phyloP scores from a whole-genome alignment of 176 grass and related monocot species.

The Carex myosuroides region DNA sequence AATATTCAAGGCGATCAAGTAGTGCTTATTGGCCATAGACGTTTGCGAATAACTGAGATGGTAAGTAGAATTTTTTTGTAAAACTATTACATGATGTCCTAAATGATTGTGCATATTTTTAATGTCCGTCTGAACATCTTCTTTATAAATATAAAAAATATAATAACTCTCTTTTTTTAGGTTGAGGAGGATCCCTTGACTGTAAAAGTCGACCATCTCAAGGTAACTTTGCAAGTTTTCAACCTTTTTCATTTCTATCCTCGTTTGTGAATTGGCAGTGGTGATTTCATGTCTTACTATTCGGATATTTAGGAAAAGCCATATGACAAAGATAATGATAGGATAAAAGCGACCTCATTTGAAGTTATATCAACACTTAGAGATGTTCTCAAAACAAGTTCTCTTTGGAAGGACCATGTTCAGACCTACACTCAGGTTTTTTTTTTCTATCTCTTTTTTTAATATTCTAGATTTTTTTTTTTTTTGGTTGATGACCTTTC shows the following conservation, averaged over 20 bases:
- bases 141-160: background rate
- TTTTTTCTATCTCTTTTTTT: background rate
- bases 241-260: constrained; percentile 10
- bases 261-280: constrained; percentile 2
- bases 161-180: constrained; percentile 30
- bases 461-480: background rate
- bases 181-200: constrained; percentile 93
- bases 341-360: constrained; percentile 93
- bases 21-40: constrained; percentile 73
- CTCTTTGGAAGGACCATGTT: constrained; percentile 96
- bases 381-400: constrained; percentile 81
- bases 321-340: constrained; percentile 86
- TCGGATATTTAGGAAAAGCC: constrained; percentile 54
- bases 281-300: background rate
- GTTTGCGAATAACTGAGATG: constrained; percentile 80
- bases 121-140: background rate
- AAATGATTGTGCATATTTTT: background rate
- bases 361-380: constrained; percentile 99
- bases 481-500: background rate
- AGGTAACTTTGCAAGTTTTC: constrained; percentile 45
- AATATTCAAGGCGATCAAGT: constrained; percentile 92
- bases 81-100: background rate
- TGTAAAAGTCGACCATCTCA: constrained; percentile 92
- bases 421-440: constrained; percentile 87
- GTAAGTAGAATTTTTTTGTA: constrained; percentile 23